A percentile compares a stretch with the other conserved stretches of the same genome.
phyloP scores from a whole-genome alignment of 805 yeast genomes.

The Pichia exigua region DNA sequence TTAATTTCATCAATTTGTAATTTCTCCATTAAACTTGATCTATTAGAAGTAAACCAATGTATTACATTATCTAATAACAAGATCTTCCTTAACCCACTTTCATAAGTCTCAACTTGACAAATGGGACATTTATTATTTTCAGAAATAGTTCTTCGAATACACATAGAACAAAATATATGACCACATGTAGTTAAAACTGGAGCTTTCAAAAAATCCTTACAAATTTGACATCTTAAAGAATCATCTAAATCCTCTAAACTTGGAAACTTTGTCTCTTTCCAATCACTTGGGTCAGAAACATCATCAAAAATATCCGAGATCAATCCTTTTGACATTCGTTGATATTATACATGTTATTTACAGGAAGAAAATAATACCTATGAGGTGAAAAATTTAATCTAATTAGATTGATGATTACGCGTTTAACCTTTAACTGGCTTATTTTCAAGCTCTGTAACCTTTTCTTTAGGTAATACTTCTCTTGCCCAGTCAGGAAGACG shows the following conservation, averaged over 20 bases:
- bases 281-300: slow-evolving; percentile 67
- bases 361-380: neutral
- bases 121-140: slow-evolving; percentile 62
- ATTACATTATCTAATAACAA: slow-evolving; percentile 66
- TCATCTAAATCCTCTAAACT: slow-evolving; percentile 55
- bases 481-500: slow-evolving; percentile 4
- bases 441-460: neutral
- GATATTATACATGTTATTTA: neutral
- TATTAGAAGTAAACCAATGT: slow-evolving; percentile 38
- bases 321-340: neutral
- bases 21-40: slow-evolving; percentile 32
- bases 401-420: neutral
- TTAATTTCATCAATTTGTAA: slow-evolving; percentile 17
- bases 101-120: slow-evolving; percentile 64
- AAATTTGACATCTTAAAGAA: slow-evolving; percentile 72
- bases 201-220: slow-evolving; percentile 72
- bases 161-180: slow-evolving; percentile 83
- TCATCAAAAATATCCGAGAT: slow-evolving; percentile 19
- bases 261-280: slow-evolving; percentile 50
- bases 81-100: slow-evolving; percentile 60
- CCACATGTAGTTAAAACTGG: slow-evolving; percentile 83
- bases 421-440: neutral
- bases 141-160: slow-evolving; percentile 68
- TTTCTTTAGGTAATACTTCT: neutral
- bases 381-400: neutral